Evolutionary conservation across 2,329 filamentous ascomycete genomes (phyloP), one percentile per base, ranked within the genome.

Genomic region (Didymella pinodella): DNA sequence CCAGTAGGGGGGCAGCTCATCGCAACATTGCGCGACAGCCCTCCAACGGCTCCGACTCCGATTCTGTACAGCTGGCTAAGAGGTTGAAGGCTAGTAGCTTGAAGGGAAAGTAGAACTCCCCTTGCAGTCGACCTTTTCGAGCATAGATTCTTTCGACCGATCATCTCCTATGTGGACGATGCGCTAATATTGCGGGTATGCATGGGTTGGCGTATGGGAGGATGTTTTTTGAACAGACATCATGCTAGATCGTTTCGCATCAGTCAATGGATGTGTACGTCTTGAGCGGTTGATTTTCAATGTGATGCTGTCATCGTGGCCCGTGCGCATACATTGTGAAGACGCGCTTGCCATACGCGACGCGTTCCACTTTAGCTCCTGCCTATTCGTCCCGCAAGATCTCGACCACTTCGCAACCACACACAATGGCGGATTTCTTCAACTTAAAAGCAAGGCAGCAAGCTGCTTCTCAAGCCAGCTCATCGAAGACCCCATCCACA

Each of bases 351-450:
- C 61, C 26, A 31, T 54, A 60, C 55, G 61, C 47, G 48, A 59
- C 73, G 74, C 67, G 66, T 73, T 65, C 59, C 67, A 69, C 67
- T 72, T 73, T 68, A 71, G 57, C 66, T 58, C 61, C 61, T 46
- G 44, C 31, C 34, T 36, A 44, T 41, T 48, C 41, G 51, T 59
- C 55, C 40, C 59, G 41, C 55, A 58, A 62, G 55, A 51, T 50
- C 52, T 55, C 52, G 25, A 54, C 40, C 51, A 53, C 43, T 51
- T 53, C 22, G 61, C 49, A 45, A 38, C 20, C 46, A 40, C 52
- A 55, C 48, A 62, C 18, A 29, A 96, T 97, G 90, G 88, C 92
- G 48, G 93, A 87, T 75, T 99, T 99, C 79, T 99, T 99, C 80
- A 94, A 96, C 77, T 85, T 97, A 71, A 97, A 96, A 80, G 94